These are phyloP conservation scores for Dendrobium catenatum DNA, from an alignment of 106 monocot genomes.

Conservation along the genomic window DNA sequence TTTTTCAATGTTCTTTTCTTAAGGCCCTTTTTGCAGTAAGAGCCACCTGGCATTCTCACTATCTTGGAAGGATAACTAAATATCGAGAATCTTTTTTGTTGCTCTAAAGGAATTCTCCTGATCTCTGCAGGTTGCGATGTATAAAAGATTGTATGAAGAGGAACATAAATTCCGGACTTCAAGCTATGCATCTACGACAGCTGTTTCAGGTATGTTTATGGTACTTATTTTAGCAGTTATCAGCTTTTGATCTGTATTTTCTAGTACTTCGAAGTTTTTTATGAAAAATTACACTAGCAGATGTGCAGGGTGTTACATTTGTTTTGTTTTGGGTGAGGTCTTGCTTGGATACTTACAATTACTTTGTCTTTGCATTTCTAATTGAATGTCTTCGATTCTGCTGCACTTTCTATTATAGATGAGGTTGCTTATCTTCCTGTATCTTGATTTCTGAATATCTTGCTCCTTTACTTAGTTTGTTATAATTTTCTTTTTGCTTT, in stretches of 20 bases:
- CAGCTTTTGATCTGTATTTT: neutral
- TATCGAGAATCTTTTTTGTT: neutral
- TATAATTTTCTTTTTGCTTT: neutral
- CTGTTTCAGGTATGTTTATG: conserved; percentile 32
- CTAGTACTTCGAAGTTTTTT: neutral
- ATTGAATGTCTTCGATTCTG: neutral
- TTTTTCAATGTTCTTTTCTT: neutral
- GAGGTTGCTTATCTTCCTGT: neutral
- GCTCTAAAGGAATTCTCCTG: neutral
- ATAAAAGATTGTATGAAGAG: conserved; percentile 88
- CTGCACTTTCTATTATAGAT: neutral
- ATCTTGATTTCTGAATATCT: neutral
- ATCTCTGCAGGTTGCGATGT: conserved; percentile 82
- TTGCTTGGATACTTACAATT: neutral
- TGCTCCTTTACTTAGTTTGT: neutral
- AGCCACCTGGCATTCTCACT: neutral
- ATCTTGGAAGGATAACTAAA: neutral
- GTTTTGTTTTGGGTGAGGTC: neutral
- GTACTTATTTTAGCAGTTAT: neutral
- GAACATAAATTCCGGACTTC: conserved; percentile 40
- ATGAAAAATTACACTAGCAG: neutral
- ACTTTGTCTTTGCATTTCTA: neutral
- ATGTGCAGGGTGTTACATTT: neutral
- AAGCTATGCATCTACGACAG: conserved; percentile 12
- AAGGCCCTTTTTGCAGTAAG: neutral